Evolutionary conservation across 495 filamentous ascomycete species (phyloP).

Genomic region (Daldinia decipiens): DNA sequence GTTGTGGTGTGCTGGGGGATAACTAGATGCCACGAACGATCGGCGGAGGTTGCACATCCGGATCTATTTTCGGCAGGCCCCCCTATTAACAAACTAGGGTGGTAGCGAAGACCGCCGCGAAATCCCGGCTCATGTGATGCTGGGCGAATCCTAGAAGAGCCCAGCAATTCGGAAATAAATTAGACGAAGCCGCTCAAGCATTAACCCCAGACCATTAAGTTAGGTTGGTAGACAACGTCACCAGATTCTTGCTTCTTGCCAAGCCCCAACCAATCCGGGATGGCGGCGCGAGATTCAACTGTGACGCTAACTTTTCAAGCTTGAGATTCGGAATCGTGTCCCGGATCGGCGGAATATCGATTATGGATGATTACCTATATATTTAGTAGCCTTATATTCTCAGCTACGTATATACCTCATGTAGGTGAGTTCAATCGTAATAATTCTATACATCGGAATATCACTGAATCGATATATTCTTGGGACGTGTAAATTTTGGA

Average conservation of each 20-base stretch:
- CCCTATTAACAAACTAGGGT: background rate
- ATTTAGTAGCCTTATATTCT: background rate
- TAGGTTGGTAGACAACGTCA: conserved; percentile 1
- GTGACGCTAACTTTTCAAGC: background rate
- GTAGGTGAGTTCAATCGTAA: background rate
- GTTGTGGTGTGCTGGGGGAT: conserved; percentile 31
- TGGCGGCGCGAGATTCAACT: conserved; percentile 23
- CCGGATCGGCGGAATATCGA: conserved; percentile 15
- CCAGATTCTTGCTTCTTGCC: conserved; percentile 5
- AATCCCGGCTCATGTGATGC: conserved; percentile 7
- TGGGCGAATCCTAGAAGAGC: conserved; percentile 2
- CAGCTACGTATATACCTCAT: background rate
- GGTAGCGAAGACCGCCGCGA: background rate
- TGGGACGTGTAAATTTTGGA: background rate
- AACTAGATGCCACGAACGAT: conserved; percentile 25
- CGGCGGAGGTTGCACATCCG: conserved; percentile 45
- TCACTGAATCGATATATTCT: too few species aligned
- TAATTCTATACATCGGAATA: background rate
- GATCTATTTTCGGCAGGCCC: conserved; percentile 37
- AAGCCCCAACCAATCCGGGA: conserved; percentile 22
- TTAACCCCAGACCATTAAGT: background rate
- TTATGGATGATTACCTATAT: background rate
- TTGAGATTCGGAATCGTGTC: conserved; percentile 19
- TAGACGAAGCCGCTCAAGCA: conserved; percentile 13
- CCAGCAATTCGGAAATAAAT: conserved; percentile 34